Base-by-base conservation (phyloP, 2,329 filamentous ascomycete genomes). In the Arthrobotrys megalospora region DNA sequence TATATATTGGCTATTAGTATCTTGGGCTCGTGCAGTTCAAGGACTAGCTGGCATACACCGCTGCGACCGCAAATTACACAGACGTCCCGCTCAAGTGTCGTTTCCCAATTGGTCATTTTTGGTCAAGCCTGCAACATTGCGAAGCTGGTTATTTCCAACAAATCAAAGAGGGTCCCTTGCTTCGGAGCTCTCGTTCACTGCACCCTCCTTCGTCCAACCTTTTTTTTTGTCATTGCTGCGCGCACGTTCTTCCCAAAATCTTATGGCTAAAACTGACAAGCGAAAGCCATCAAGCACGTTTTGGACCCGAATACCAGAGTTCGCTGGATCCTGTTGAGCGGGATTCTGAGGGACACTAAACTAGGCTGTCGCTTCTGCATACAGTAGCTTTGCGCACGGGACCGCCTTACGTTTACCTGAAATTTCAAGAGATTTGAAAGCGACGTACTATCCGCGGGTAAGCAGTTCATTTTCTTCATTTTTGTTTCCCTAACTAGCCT, bases 251-350 rank as follows among this genome's bases (percentile, higher is more conserved):
- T 43, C 11, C 11, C 36, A 41, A 60, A n/a, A 16, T 55, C 38
- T 72, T 53, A 38, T 65, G 68, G 60, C 48, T 72, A 53, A 53
- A 53, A 19, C 58, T 60, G 62, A 66, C 69, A 69, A 69, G 72
- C 72, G 55, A 76, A 67, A 55, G 38, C 70, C 70, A 67, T 64
- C 62, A 65, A 68, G 64, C 65, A 76, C 72, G 58, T 69, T 76
- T 76, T 48, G 48, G 64, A 24, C 65, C 72, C 64, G 58, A 70
- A 43, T 50, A 73, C 60, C 69, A 66, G 53, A 65, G 8, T 21
- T 60, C 55, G 34, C 36, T 43, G 55, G 55, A 55, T 76, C 72
- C 65, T 70, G 72, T 70, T 68, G 64, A 76, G 55, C 64, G 64
- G 63, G 71, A 65, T 65, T 68, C 48, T 32, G 55, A 58, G 55